Evolutionary conservation across 805 yeast species (phyloP).

Genomic region (Metschnikowia proteae): DNA sequence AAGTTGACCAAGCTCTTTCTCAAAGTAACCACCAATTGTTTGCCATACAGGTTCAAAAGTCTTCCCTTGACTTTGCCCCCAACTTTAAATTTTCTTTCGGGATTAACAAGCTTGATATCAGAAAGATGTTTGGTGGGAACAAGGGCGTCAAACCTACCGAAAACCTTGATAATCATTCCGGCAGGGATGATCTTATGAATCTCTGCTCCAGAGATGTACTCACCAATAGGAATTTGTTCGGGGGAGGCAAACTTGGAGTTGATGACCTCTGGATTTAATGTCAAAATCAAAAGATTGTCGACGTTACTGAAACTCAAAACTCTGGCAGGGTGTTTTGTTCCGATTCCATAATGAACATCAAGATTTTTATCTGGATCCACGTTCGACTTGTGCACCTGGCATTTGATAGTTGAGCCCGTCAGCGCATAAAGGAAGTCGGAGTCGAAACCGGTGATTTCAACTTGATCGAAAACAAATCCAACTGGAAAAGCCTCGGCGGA

Average conservation of each 20-base stretch:
- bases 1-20: slow-evolving; percentile 78
- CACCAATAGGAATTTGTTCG: slow-evolving; percentile 76
- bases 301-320: slow-evolving; percentile 63
- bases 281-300: slow-evolving; percentile 65
- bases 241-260: slow-evolving; percentile 62
- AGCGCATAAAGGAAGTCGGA: slow-evolving; percentile 52
- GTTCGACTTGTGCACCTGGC: slow-evolving; percentile 78
- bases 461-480: slow-evolving; percentile 66
- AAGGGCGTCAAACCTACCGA: slow-evolving; percentile 65
- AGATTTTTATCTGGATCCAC: slow-evolving; percentile 46
- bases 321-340: slow-evolving; percentile 72
- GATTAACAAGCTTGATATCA: slow-evolving; percentile 78
- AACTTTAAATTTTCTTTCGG: slow-evolving; percentile 86
- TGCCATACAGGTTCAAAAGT: slow-evolving; percentile 50
- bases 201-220: slow-evolving; percentile 48
- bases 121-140: slow-evolving; percentile 77
- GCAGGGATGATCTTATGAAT: slow-evolving; percentile 55
- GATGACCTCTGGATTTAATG: slow-evolving; percentile 64
- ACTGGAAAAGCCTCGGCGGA: slow-evolving; percentile 64
- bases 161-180: slow-evolving; percentile 66
- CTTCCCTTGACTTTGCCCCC: slow-evolving; percentile 80
- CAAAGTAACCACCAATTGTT: slow-evolving; percentile 60
- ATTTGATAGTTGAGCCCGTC: slow-evolving; percentile 52
- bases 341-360: slow-evolving; percentile 51
- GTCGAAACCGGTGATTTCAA: slow-evolving; percentile 59